Base-by-base conservation (phyloP, 2,329 filamentous ascomycete genomes). In the Fusarium goolgardi region DNA sequence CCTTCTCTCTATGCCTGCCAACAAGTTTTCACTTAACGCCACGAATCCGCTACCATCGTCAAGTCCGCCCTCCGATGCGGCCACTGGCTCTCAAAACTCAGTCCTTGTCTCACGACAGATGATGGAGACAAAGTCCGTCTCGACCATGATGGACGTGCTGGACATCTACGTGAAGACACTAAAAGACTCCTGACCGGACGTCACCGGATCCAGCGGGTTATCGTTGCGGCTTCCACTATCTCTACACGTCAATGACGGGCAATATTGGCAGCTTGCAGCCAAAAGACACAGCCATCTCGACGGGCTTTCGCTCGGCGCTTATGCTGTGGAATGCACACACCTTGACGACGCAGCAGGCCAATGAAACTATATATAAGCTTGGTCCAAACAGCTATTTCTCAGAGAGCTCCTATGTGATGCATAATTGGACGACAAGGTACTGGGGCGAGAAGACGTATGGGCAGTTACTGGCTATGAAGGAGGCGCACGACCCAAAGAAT, bases 391-490 rank as follows among this genome's bases (percentile, higher is more conserved):
- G 52, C 6, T 59, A 58, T 21, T 58, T 59, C 35, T 59, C 56
- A 2, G 53, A 59, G 35, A 59, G 56, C n/a, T 59, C 43, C 1
- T 58, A 57, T 25, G 56, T 59, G 4, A 57, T 59, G 43, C 41
- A 59, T 21, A 59, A 59, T 1, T 59, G 53, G 56, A 59, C 56
- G 1, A 21, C 13, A 1, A 57, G 52, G 13, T 59, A 59, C 18
- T 59, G 56, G 56, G 43, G 53, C 1, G 13, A 59, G 13, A 49
- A 43, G 23, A 49, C 2, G 16, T 31, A 59, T 5, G 16, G 35
- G 35, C 56, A 58, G 43, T 41, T 59, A 29, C 10, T 49, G 16
- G 56, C 56, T 23, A 29, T 58, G 1, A 59, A 59, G 20, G 31
- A 29, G 43, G 56, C 52, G 3, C 56, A 59, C 6, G 56, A 59